phyloP scores from a whole-genome alignment of 305 asterid genomes.

The Lippia alba region DNA sequence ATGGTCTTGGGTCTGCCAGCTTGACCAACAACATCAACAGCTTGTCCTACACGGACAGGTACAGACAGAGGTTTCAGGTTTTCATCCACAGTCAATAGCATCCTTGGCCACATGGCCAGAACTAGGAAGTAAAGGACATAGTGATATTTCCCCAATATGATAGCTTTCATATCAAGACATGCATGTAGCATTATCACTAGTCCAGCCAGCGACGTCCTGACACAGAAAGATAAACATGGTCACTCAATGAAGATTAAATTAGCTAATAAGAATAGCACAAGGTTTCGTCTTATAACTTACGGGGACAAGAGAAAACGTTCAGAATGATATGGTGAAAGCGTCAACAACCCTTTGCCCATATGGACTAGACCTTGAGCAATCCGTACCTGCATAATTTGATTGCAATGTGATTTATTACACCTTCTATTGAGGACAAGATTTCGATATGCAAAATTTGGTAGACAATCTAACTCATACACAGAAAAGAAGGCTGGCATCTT shows the following conservation, averaged over 20 bases:
- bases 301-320: constrained; percentile 84
- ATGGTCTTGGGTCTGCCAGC: constrained; percentile 98
- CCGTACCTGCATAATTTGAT: constrained; percentile 67
- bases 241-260: neutral
- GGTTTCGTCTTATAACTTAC: constrained; percentile 49
- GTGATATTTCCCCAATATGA: constrained; percentile 89
- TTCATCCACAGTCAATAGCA: constrained; percentile 92
- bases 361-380: constrained; percentile 97
- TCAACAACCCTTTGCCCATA: constrained; percentile 89
- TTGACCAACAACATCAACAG: constrained; percentile 95
- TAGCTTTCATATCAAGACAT: constrained; percentile 91
- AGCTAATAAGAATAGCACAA: neutral
- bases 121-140: constrained; percentile 84
- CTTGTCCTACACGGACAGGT: constrained; percentile 97
- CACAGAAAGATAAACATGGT: constrained; percentile 2
- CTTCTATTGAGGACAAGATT: no score
- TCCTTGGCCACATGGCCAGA: constrained; percentile 98
- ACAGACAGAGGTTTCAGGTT: constrained; percentile 85
- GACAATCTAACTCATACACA: constrained; percentile 61
- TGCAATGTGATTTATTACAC: neutral
- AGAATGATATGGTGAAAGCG: constrained; percentile 92
- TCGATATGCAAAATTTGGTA: neutral
- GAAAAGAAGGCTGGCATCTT: constrained; percentile 93
- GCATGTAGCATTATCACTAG: constrained; percentile 77
- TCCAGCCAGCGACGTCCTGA: constrained; percentile 87